A percentile compares a stretch with the other conserved stretches of the same genome.
Conservation (phyloP, 2,329 filamentous ascomycete genomes). For the Dichotomopilus funicola region DNA sequence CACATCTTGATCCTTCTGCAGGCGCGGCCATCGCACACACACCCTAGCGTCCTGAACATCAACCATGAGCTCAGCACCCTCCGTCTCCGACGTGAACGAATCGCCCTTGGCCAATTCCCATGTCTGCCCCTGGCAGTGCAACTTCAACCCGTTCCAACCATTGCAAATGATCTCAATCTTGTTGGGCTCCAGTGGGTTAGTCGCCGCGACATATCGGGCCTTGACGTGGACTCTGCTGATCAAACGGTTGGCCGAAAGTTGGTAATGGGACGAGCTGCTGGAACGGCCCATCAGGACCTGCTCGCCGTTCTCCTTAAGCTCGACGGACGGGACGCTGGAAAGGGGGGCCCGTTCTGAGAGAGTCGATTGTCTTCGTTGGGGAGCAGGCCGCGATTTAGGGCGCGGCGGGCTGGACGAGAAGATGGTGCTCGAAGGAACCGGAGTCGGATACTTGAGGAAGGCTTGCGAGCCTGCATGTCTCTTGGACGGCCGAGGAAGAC, state of each 20-base stretch:
- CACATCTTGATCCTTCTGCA: slow-evolving; percentile 36
- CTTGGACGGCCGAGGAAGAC: slow-evolving; percentile 62
- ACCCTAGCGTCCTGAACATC: slow-evolving; percentile 92
- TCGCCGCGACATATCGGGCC: slow-evolving; percentile 70
- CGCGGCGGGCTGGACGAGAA: slow-evolving; percentile 77
- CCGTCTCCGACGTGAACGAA: slow-evolving; percentile 82
- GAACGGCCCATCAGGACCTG: slow-evolving; percentile 82
- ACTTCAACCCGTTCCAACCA: slow-evolving; percentile 91
- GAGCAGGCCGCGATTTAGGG: slow-evolving; percentile 39
- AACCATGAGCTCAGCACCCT: slow-evolving; percentile 84
- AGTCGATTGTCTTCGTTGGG: slow-evolving; percentile 56
- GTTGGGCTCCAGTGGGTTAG: slow-evolving; percentile 61
- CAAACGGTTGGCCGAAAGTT: slow-evolving; percentile 83
- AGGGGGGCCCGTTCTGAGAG: slow-evolving; percentile 77
- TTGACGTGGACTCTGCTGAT: slow-evolving; percentile 92
- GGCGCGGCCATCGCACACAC: slow-evolving; percentile 77
- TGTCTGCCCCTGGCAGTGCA: slow-evolving; percentile 83
- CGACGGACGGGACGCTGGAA: slow-evolving; percentile 72
- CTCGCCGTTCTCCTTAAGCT: slow-evolving; percentile 76
- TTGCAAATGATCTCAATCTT: slow-evolving; percentile 84
- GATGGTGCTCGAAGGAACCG: slow-evolving; percentile 87
- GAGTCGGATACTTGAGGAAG: slow-evolving; percentile 77
- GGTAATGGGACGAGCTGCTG: slow-evolving; percentile 91
- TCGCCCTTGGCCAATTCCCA: slow-evolving; percentile 85
- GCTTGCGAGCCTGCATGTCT: slow-evolving; percentile 52